phyloP scores from a whole-genome alignment of 1,139 yeast species.

The Zygosaccharomyces pseudobailii region DNA sequence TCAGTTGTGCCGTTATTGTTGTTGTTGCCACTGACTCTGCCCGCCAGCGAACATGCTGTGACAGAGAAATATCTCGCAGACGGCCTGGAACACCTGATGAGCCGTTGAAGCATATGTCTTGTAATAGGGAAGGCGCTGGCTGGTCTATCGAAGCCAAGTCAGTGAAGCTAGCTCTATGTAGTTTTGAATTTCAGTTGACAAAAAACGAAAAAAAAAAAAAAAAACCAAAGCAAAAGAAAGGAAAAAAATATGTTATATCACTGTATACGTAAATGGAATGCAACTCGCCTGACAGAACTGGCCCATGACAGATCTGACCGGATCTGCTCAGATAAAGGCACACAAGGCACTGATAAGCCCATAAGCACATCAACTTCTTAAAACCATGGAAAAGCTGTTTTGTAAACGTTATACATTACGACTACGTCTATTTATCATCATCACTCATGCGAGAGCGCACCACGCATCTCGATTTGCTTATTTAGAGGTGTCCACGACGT shows the following conservation, averaged over 20 bases:
- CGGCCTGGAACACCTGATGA: neutral
- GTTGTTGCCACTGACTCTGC: neutral
- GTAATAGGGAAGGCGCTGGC: neutral
- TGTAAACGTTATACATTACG: neutral
- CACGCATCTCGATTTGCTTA: slow-evolving; percentile 24
- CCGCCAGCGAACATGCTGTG: neutral
- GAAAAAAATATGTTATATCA: neutral
- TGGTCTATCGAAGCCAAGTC: too few relatives aligned
- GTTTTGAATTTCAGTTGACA: neutral
- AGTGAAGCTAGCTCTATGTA: too few relatives aligned
- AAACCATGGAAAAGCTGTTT: neutral
- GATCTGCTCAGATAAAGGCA: too few relatives aligned
- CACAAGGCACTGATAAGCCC: too few relatives aligned
- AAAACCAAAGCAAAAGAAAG: neutral
- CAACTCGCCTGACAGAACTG: neutral
- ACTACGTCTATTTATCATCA: slow-evolving; percentile 1
- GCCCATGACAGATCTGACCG: too few relatives aligned
- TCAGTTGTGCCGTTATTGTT: neutral
- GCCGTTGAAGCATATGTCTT: neutral
- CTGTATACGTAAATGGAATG: neutral
- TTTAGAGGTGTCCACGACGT: slow-evolving; percentile 56
- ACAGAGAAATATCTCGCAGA: neutral
- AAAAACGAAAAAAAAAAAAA: too few relatives aligned
- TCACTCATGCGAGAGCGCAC: slow-evolving; percentile 5
- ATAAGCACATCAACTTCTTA: too few relatives aligned